Evolutionary conservation across 768 basidiomycete genomes (phyloP), one percentile per base, ranked within the genome.

Genomic region (Pholiota conissans): DNA sequence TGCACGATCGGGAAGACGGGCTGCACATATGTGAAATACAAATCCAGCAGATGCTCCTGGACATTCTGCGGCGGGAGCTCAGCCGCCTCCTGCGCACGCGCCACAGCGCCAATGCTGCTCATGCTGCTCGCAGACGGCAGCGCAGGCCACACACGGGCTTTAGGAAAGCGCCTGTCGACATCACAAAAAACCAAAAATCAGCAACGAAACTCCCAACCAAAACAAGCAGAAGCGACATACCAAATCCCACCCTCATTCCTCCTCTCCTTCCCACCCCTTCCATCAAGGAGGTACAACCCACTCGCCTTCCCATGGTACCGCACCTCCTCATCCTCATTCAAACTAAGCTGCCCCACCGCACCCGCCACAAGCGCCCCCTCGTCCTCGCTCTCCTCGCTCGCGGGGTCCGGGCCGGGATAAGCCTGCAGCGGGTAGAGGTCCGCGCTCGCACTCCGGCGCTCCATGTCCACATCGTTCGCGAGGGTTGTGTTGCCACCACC

Each of bases 101-200:
- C 71, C 18, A 78, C 73, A 18, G 79, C 79, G 16, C 71, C 75
- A 5, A 69, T 71, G 18, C 67, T 58, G 11, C 67, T 62, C 10
- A 67, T 57, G 39, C 68, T 66, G 22, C 71, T 69, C 48, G 65
- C 68, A 18, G 78, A 71, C 3, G 76, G 72, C 18, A 76, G 62
- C 3, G 85, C 85, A 0, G 93, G 93, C 93, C 93, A 95, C 24
- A 94, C 89, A n/a, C 93, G 81, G 2, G 92, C 89, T 62, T 86
- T 87, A 0, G 93, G 92, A 72, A 95, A 95, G 27, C 86, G 85
- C 88, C 83, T 91, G 65, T 5, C 53, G 9, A 18, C 10, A n/a
- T 18, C 49, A 14, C 6, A 13, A 32, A 6, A 13, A 65, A 60
- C 28, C 29, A 6, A n/a, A 59, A 56, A 37, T 13, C 40, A 32